Evolutionary conservation across 2,329 filamentous ascomycete genomes (phyloP).

Genomic region (Exophiala sideris): DNA sequence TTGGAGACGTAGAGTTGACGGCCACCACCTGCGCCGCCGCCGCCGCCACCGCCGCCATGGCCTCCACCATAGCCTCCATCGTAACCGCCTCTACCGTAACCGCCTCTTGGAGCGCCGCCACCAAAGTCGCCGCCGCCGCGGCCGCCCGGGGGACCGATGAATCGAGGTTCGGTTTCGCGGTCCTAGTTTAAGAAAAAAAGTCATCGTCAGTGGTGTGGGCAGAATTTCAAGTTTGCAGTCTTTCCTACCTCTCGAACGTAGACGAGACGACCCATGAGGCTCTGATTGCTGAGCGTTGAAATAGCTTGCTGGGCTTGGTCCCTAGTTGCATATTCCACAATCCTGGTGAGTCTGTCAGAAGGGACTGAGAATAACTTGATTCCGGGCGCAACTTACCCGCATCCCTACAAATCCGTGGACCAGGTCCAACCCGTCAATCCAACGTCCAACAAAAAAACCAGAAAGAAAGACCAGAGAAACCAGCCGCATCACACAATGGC

Average conservation of each 20-base stretch:
- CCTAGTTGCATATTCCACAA: constrained; percentile 99
- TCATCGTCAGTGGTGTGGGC: constrained; percentile 1
- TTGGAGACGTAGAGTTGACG: constrained; percentile 97
- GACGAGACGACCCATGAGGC: constrained; percentile 95
- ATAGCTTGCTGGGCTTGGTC: constrained; percentile 98
- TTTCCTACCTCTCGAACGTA: constrained; percentile 87
- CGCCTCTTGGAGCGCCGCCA: constrained; percentile 30
- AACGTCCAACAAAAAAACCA: constrained; percentile 73
- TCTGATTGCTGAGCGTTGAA: constrained; percentile 97
- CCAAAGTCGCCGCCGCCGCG: constrained; percentile 55
- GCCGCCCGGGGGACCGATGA: constrained; percentile 70
- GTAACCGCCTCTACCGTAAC: constrained; percentile 46
- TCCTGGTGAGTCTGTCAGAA: constrained; percentile 53
- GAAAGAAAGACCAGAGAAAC: constrained; percentile 65
- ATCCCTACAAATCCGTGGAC: constrained; percentile 95
- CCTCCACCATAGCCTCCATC: constrained; percentile 54
- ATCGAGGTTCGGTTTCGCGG: constrained; percentile 95
- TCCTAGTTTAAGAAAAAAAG: constrained; percentile 56
- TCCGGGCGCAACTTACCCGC: constrained; percentile 71
- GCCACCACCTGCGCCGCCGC: constrained; percentile 50
- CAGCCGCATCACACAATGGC: constrained; percentile 85
- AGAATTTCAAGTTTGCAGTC: neutral
- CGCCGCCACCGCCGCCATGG: constrained; percentile 40
- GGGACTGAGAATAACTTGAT: neutral
- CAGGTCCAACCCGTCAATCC: constrained; percentile 98